These are phyloP conservation scores for Poa annua DNA, from an alignment of 176 grass and related monocot genomes.

Conservation along the genomic window DNA sequence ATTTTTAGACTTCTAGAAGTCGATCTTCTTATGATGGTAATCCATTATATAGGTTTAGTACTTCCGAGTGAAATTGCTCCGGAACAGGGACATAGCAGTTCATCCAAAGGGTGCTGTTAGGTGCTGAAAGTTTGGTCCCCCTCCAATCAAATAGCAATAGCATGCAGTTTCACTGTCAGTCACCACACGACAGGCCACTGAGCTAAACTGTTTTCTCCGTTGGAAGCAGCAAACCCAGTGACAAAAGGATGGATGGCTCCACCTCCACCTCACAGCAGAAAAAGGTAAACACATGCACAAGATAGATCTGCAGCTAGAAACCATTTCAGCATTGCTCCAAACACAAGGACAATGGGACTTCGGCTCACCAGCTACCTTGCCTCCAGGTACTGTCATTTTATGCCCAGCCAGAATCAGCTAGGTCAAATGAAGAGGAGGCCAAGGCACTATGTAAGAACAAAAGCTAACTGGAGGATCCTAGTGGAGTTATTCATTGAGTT, in stretches of 20 bases:
- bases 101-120: too few relatives aligned
- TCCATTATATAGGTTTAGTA: too few relatives aligned
- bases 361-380: background rate
- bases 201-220: background rate
- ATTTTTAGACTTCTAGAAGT: too few relatives aligned
- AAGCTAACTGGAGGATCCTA: slow-evolving; percentile 31
- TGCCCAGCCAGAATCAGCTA: background rate
- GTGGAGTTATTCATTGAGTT: slow-evolving; percentile 27
- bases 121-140: background rate
- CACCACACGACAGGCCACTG: background rate
- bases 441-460: slow-evolving; percentile 29
- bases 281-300: background rate
- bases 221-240: background rate
- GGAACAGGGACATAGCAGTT: too few relatives aligned
- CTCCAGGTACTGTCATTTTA: background rate
- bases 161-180: background rate
- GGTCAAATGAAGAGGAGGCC: slow-evolving; percentile 15
- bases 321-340: slow-evolving; percentile 31
- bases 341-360: background rate
- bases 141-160: background rate
- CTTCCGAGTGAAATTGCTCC: too few relatives aligned
- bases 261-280: background rate
- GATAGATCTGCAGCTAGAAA: background rate
- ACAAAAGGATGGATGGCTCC: background rate
- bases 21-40: too few relatives aligned